Evolutionary conservation across 1,139 yeast species (phyloP).

Genomic region (Ashbya aceris): DNA sequence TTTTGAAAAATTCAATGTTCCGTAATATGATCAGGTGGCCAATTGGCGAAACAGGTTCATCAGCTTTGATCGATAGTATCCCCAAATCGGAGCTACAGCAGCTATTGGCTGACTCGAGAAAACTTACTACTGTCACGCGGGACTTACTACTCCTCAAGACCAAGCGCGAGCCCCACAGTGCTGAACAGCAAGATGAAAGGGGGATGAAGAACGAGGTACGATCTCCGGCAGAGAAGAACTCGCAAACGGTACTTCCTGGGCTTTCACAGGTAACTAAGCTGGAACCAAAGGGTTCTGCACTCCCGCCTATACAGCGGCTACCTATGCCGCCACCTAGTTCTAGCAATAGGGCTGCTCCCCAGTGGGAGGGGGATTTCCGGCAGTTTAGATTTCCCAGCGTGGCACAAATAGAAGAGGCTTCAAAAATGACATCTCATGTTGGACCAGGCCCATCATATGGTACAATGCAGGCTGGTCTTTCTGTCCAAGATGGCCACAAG

Average conservation of each 20-base stretch:
- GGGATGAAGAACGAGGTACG: no score
- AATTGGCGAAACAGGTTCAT: conserved; percentile 1
- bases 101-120: conserved; percentile 3
- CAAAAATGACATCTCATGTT: no score
- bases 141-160: conserved; percentile 5
- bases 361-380: not conserved
- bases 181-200: not conserved
- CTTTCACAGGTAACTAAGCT: not conserved
- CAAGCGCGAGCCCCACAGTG: not conserved
- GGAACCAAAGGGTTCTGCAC: not conserved
- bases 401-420: not conserved
- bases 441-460: no score
- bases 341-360: not conserved
- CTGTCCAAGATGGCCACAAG: not conserved
- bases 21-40: conserved; percentile 2
- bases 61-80: conserved; percentile 4
- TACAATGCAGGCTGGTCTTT: no score
- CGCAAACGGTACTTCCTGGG: not conserved
- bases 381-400: conserved; percentile 1
- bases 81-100: conserved; percentile 1
- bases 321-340: not conserved
- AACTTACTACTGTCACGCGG: conserved; percentile 3
- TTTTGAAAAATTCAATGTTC: conserved; percentile 1
- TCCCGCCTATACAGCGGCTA: not conserved
- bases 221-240: no score